Evolutionary conservation across 2,329 filamentous ascomycete species (phyloP).

Genomic region (Trichoderma sp.): DNA sequence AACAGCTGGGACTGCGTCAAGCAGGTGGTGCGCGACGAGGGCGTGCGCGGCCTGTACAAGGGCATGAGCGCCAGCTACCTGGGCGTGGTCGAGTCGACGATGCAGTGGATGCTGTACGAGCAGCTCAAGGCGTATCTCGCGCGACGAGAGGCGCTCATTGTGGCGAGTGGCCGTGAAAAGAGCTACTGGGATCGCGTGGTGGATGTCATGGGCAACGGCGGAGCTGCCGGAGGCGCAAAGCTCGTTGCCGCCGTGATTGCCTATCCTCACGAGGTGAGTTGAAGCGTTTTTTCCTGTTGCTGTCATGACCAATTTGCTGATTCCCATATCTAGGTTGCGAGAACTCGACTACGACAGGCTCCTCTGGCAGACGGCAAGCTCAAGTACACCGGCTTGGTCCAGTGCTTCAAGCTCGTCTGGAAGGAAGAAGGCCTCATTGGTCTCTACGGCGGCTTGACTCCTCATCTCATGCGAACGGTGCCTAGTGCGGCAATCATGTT

Average conservation of each 20-base stretch:
- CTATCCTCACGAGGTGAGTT: slow-evolving; percentile 84
- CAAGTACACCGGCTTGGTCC: slow-evolving; percentile 86
- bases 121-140: slow-evolving; percentile 80
- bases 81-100: slow-evolving; percentile 84
- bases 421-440: slow-evolving; percentile 85
- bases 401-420: slow-evolving; percentile 87
- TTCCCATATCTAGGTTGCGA: slow-evolving; percentile 61
- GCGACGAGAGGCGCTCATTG: slow-evolving; percentile 62
- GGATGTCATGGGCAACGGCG: slow-evolving; percentile 77
- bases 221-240: slow-evolving; percentile 82
- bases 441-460: slow-evolving; percentile 88
- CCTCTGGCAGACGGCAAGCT: slow-evolving; percentile 71
- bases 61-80: slow-evolving; percentile 91
- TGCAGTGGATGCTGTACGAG: slow-evolving; percentile 95
- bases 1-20: slow-evolving; percentile 87
- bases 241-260: slow-evolving; percentile 81
- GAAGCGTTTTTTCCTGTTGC: not conserved
- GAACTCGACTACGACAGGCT: slow-evolving; percentile 82
- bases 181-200: slow-evolving; percentile 75
- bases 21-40: slow-evolving; percentile 80
- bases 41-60: slow-evolving; percentile 80
- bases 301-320: not conserved
- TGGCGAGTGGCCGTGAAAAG: slow-evolving; percentile 62
- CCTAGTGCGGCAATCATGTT: slow-evolving; percentile 97
- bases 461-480: slow-evolving; percentile 87